phyloP scores from a whole-genome alignment of 176 grass and related monocot genomes.

The Coix lacrymajobi region DNA sequence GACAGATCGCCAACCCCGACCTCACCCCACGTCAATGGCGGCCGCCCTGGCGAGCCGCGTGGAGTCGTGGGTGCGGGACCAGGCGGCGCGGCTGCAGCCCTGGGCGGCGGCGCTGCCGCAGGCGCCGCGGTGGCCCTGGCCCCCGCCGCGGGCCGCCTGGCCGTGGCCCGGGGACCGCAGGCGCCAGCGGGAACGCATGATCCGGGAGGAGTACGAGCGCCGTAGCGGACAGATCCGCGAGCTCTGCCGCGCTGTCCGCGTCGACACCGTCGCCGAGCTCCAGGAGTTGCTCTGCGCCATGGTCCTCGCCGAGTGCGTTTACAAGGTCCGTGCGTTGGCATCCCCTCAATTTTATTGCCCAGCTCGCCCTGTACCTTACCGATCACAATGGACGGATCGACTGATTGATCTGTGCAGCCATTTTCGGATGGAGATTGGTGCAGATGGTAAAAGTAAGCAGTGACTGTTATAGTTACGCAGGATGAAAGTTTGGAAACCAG shows the following conservation, averaged over 20 bases:
- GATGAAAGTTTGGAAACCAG: not conserved
- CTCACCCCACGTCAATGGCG: conserved; percentile 30
- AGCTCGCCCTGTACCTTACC: not conserved
- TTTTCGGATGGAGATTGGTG: not conserved
- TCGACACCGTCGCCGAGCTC: conserved; percentile 72
- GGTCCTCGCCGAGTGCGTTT: conserved; percentile 90
- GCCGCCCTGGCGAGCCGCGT: conserved; percentile 49
- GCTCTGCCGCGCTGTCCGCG: conserved; percentile 71
- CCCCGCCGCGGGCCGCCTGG: conserved; percentile 38
- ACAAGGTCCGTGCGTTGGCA: conserved; percentile 50
- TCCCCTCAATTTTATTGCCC: not conserved
- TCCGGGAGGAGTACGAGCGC: conserved; percentile 67
- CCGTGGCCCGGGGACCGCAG: conserved; percentile 25
- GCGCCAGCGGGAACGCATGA: conserved; percentile 50
- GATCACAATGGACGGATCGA: not conserved
- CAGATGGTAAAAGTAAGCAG: not conserved
- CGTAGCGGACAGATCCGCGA: conserved; percentile 47
- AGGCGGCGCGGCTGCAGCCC: conserved; percentile 39
- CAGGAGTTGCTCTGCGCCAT: conserved; percentile 91
- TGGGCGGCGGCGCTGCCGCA: conserved; percentile 37
- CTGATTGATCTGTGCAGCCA: not conserved
- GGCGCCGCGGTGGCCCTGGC: conserved; percentile 44
- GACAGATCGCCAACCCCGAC: conserved; percentile 15
- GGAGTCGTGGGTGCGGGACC: conserved; percentile 71
- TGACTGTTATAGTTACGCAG: not conserved